These are phyloP conservation scores for Hymenoscyphus occultus DNA, from an alignment of 2,329 filamentous ascomycete species.

Conservation along the genomic window DNA sequence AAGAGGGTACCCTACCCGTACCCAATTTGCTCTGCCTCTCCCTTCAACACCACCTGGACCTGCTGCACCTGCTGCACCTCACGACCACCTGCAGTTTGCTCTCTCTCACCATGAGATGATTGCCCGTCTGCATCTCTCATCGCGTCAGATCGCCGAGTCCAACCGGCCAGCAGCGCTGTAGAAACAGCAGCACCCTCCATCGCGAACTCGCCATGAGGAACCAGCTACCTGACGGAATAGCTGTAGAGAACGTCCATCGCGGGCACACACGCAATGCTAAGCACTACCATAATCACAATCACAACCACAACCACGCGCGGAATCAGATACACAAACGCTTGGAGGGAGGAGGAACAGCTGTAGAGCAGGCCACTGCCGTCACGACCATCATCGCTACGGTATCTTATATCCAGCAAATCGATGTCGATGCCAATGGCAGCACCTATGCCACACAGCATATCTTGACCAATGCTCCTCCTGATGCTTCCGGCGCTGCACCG, in stretches of 20 bases:
- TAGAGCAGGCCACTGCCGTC: slow-evolving; percentile 15
- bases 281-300: slow-evolving; percentile 18
- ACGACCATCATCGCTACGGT: slow-evolving; percentile 33
- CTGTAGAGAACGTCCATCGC: slow-evolving; percentile 32
- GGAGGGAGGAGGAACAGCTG: slow-evolving; percentile 12
- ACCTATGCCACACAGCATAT: slow-evolving; percentile 27
- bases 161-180: slow-evolving; percentile 29
- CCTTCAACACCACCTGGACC: background rate
- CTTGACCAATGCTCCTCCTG: slow-evolving; percentile 18
- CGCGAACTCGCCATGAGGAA: slow-evolving; percentile 29
- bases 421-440: slow-evolving; percentile 33
- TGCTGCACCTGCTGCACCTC: background rate
- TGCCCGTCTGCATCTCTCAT: slow-evolving; percentile 15
- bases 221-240: slow-evolving; percentile 12
- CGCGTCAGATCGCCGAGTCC: slow-evolving; percentile 21
- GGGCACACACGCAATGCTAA: slow-evolving; percentile 25
- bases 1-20: no score
- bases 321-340: slow-evolving; percentile 10
- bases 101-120: slow-evolving; percentile 16
- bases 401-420: slow-evolving; percentile 33
- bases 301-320: slow-evolving; percentile 28
- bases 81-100: no score
- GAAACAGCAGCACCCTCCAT: slow-evolving; percentile 29
- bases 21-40: background rate
- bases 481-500: slow-evolving; percentile 2